Conservation (phyloP, 495 filamentous ascomycete species). For the Daldinia caldariorum region DNA sequence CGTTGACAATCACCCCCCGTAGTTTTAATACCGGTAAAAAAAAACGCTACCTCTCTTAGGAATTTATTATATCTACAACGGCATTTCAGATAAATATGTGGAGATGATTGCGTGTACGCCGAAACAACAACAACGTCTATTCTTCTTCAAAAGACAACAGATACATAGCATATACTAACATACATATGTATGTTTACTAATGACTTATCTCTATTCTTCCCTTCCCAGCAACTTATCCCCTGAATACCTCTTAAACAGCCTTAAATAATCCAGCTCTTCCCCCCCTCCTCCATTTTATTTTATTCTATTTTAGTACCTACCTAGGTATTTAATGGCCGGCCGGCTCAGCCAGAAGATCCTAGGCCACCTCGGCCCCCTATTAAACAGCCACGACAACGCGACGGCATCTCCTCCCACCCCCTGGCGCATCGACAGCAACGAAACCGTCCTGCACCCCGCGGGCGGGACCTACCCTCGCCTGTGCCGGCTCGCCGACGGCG, state of each 20-base stretch:
- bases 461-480: slow-evolving; percentile 63
- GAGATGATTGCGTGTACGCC: slow-evolving; percentile 40
- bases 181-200: no score
- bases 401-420: slow-evolving; percentile 5
- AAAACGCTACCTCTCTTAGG: slow-evolving; percentile 10
- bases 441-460: slow-evolving; percentile 36
- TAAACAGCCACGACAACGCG: background rate
- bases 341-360: slow-evolving; percentile 43
- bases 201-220: no score
- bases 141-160: background rate
- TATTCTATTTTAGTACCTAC: no score
- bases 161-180: slow-evolving; percentile 2
- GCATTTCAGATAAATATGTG: slow-evolving; percentile 30
- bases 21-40: slow-evolving; percentile 21
- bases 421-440: slow-evolving; percentile 35
- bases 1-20: slow-evolving; percentile 25
- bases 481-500: slow-evolving; percentile 57
- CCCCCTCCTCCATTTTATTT: no score
- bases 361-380: slow-evolving; percentile 34
- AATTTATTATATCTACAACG: background rate
- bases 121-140: slow-evolving; percentile 9
- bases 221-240: background rate
- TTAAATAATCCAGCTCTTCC: background rate
- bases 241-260: background rate
- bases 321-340: slow-evolving; percentile 33